Conservation (phyloP, 2,329 filamentous ascomycete genomes). For the Endocalyx cinctus region DNA sequence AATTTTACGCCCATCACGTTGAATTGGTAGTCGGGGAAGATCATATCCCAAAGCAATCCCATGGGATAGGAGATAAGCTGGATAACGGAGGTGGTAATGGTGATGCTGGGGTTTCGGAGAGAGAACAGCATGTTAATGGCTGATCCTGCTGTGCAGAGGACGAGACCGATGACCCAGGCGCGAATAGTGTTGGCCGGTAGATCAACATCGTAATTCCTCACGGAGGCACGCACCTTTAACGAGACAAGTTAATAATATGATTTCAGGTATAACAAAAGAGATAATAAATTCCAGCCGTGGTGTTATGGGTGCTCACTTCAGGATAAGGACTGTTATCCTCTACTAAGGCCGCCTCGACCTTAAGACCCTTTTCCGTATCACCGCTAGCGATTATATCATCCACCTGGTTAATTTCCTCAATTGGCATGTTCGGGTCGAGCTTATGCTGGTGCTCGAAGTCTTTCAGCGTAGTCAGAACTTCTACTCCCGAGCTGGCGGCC, state of each 20-base stretch:
- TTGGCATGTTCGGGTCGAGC: constrained; percentile 53
- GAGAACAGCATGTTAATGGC: constrained; percentile 56
- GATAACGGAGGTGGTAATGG: constrained; percentile 50
- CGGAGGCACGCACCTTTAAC: constrained; percentile 29
- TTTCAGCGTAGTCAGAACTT: constrained; percentile 23
- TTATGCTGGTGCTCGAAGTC: constrained; percentile 46
- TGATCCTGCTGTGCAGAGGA: constrained; percentile 44
- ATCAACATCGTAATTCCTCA: constrained; percentile 51
- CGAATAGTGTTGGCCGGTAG: constrained; percentile 47
- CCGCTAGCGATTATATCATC: constrained; percentile 41
- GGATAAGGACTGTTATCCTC: constrained; percentile 33
- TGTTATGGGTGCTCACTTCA: constrained; percentile 24
- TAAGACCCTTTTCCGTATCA: constrained; percentile 39
- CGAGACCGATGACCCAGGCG: constrained; percentile 48
- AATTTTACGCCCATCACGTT: constrained; percentile 34
- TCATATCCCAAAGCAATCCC: constrained; percentile 45
- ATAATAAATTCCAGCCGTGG: too few species aligned
- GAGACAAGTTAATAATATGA: constrained; percentile 6
- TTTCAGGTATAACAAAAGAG: too few species aligned
- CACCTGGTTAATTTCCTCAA: constrained; percentile 48
- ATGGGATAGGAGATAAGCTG: constrained; percentile 53
- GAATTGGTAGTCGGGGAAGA: constrained; percentile 47
- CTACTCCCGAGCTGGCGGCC: constrained; percentile 12
- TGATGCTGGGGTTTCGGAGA: constrained; percentile 51
- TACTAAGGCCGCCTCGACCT: constrained; percentile 28